Base-by-base conservation (phyloP, 441 rosid genomes). In the Jatropha podagrica region DNA sequence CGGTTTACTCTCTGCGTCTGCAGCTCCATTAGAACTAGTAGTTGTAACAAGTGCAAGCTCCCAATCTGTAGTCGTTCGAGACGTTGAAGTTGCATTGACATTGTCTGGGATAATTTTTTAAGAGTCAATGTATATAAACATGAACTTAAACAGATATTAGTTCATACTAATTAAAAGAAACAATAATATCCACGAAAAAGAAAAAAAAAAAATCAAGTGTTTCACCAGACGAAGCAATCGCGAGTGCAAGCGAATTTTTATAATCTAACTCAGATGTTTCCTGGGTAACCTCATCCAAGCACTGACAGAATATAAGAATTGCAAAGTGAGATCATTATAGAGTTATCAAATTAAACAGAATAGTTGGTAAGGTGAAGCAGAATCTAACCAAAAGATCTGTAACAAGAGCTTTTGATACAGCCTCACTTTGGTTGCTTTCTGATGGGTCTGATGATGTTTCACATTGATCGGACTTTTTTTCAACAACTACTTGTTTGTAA, bases 361-460 rank as follows among this genome's bases (percentile, higher is more conserved):
- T 23, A 44, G 23, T 68, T 46, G 4, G 56, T 27, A 7, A 68
- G 60, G 48, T 17, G 10, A 72, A 75, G 59, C 7, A 23, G 68
- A 48, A 61, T 12, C 78, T 72, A 70, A 80, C 83, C 81, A 83
- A 8, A 78, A 83, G 83, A 70, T 83, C 83, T n/a, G 60, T 41
- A 46, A 77, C 32, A 52, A 58, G 46, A 18, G 65, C 54, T 9
- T 68, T 15, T 10, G 68, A 55, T 51, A 62, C 65, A 46, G 67
- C 41, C 67, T 78, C 69, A 20, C 20, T 81, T 27, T 48, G 40
- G 41, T 37, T 58, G 60, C 56, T 75, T 46, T 42, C 27, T 55
- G 74, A 5, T 74, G 48, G 38, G 12, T 78, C 75, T 44, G 37
- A 17, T 32, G 77, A 38, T 37, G 71, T 26, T 40, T 37, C 60